A percentile compares a stretch with the other conserved stretches of the same genome.
Conservation (phyloP, 2,329 filamentous ascomycete genomes). For the Scytalidium lignicola region DNA sequence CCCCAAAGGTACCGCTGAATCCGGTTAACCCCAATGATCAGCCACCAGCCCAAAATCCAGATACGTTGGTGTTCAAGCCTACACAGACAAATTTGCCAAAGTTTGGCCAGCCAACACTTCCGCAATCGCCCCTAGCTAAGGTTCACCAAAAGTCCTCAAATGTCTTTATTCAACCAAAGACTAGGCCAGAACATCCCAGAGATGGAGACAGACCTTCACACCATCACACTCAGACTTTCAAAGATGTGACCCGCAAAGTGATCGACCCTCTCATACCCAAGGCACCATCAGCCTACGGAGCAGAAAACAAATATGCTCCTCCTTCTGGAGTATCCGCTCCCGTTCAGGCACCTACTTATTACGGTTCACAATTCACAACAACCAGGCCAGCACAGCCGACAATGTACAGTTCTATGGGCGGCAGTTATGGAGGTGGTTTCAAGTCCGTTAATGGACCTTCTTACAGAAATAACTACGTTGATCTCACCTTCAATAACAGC, state of each 20-base stretch:
- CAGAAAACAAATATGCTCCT: conserved; percentile 9
- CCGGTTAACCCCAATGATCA: conserved; percentile 19
- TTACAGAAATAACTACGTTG: conserved; percentile 23
- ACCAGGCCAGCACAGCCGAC: conserved; percentile 20
- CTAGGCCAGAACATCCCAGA: conserved; percentile 25
- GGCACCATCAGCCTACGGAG: conserved; percentile 18
- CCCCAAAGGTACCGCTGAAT: conserved; percentile 23
- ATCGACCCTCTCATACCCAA: conserved; percentile 21
- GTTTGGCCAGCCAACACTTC: conserved; percentile 26
- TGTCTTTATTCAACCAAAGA: conserved; percentile 27
- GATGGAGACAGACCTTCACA: conserved; percentile 17
- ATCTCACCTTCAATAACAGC: conserved; percentile 23
- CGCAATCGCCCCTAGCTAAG: conserved; percentile 26
- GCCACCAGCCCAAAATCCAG: conserved; percentile 5
- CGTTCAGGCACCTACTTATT: conserved; percentile 17
- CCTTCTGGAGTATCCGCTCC: conserved; percentile 11
- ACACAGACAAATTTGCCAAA: conserved; percentile 15
- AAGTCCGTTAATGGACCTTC: conserved; percentile 18
- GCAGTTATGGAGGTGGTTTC: conserved; percentile 21
- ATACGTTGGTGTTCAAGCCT: conserved; percentile 6
- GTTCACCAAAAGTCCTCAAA: conserved; percentile 16
- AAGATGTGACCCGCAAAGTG: conserved; percentile 19
- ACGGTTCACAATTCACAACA: conserved; percentile 19
- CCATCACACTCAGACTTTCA: conserved; percentile 24
- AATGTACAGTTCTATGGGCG: conserved; percentile 25